Conservation (phyloP, 306 rosid species). For the Pyrus pyrifolia region DNA sequence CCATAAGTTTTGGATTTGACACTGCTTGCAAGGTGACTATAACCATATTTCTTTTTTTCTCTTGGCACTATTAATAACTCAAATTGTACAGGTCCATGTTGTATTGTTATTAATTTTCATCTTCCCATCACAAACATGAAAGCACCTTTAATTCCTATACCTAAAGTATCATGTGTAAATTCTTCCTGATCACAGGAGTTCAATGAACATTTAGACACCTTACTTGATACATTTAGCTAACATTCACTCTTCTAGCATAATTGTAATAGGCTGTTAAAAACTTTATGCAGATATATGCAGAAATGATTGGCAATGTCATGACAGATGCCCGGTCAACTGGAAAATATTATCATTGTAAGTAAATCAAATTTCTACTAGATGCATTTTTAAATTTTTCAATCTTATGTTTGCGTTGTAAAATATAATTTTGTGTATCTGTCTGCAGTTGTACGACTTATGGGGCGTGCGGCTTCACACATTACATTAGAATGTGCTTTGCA, state of each 20-base stretch:
- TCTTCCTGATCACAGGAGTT: not conserved
- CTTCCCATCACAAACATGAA: not conserved
- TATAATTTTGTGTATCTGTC: slow-evolving; percentile 1
- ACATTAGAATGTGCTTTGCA: slow-evolving; percentile 97
- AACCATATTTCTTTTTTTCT: not conserved
- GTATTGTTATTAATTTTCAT: not conserved
- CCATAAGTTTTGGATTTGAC: slow-evolving; percentile 93
- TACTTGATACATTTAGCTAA: not conserved
- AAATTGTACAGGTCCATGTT: not conserved
- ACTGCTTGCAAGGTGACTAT: slow-evolving; percentile 92
- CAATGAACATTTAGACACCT: not conserved
- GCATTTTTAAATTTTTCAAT: not conserved
- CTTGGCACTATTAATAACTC: not conserved
- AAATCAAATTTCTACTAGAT: not conserved
- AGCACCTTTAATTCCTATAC: not conserved
- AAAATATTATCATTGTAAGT: slow-evolving; percentile 95
- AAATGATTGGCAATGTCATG: slow-evolving; percentile 99
- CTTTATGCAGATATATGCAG: slow-evolving; percentile 79
- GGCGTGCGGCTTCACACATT: slow-evolving; percentile 99
- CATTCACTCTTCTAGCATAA: not conserved
- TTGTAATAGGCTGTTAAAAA: slow-evolving; percentile 6
- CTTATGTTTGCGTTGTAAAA: not conserved
- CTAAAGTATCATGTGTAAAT: not conserved
- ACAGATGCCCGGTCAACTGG: slow-evolving; percentile 97
- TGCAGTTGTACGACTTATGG: slow-evolving; percentile 99